A percentile compares a stretch with the other conserved stretches of the same genome.
Evolutionary conservation across 1,284 basidiomycete species (phyloP).

Genomic region (Ceratobasidium sp.): DNA sequence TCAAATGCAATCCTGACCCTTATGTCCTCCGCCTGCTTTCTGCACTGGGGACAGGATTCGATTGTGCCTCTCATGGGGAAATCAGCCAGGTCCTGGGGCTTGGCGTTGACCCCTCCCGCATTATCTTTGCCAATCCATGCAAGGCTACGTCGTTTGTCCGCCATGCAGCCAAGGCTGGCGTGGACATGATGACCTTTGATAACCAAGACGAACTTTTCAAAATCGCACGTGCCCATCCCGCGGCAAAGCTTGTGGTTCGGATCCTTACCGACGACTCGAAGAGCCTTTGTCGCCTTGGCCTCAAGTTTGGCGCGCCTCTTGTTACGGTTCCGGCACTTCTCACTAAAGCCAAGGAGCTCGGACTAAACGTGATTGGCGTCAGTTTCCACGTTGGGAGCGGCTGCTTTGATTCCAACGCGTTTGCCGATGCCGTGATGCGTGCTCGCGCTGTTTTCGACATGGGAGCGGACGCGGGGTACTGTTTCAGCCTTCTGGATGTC

Average conservation of each 20-base stretch:
- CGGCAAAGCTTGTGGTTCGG: conserved; percentile 90
- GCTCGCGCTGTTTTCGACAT: conserved; percentile 90
- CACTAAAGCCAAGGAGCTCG: conserved; percentile 81
- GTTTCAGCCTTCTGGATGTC: conserved; percentile 88
- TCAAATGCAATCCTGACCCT: conserved; percentile 98
- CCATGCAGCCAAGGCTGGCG: conserved; percentile 80
- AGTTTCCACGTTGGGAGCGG: conserved; percentile 99
- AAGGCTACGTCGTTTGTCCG: conserved; percentile 96
- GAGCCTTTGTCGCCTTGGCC: conserved; percentile 91
- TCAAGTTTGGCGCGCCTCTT: conserved; percentile 97
- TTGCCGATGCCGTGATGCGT: conserved; percentile 89
- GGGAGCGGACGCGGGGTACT: conserved; percentile 84
- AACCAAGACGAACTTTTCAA: conserved; percentile 99
- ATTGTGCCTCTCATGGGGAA: conserved; percentile 98
- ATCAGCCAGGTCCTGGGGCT: conserved; percentile 85
- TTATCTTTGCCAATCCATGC: conserved; percentile 99
- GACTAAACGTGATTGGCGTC: conserved; percentile 91
- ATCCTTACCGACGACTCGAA: conserved; percentile 98
- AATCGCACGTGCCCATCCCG: conserved; percentile 84
- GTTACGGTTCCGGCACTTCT: conserved; percentile 84
- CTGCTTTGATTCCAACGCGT: conserved; percentile 92
- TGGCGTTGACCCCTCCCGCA: conserved; percentile 77
- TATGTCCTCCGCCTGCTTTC: conserved; percentile 92
- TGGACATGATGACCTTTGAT: conserved; percentile 98
- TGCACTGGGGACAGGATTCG: conserved; percentile 91